Evolutionary conservation across 352 stramenopile genomes (phyloP).

Genomic region (Phytopythium litorale): DNA sequence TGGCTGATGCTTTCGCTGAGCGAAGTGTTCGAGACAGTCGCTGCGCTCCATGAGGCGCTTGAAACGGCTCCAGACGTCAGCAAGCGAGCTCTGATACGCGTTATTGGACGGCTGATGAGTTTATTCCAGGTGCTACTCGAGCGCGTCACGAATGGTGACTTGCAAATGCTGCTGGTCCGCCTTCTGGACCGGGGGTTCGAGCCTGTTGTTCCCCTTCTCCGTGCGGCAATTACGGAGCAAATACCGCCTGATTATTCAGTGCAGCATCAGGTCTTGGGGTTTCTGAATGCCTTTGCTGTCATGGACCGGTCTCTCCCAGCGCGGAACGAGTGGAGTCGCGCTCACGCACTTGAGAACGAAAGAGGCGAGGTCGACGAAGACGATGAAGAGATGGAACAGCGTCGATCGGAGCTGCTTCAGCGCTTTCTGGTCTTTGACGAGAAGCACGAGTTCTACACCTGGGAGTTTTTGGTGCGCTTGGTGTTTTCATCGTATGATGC

Average conservation of each 20-base stretch:
- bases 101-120: conserved; percentile 21
- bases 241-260: conserved; percentile 4
- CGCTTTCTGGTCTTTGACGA: conserved; percentile 13
- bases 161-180: conserved; percentile 36
- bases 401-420: conserved; percentile 46
- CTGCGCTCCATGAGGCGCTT: conserved; percentile 21
- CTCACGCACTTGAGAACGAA: conserved; percentile 4
- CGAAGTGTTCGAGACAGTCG: conserved; percentile 37
- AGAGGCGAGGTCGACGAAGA: conserved; percentile 22
- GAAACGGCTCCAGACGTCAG: conserved; percentile 7
- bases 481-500: conserved; percentile 11
- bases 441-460: conserved; percentile 28
- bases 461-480: conserved; percentile 31
- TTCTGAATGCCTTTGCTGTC: conserved; percentile 33
- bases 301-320: conserved; percentile 30
- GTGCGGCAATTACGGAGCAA: conserved; percentile 6
- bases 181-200: conserved; percentile 23
- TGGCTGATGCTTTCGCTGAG: conserved; percentile 47
- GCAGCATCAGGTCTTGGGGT: conserved; percentile 22
- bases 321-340: conserved; percentile 11
- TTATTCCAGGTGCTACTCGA: conserved; percentile 34
- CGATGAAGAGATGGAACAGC: conserved; percentile 45
- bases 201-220: conserved; percentile 24
- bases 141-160: conserved; percentile 34
- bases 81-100: conserved; percentile 9